Evolutionary conservation across 2,329 filamentous ascomycete species (phyloP).

Genomic region (Zymoseptoria tritici): DNA sequence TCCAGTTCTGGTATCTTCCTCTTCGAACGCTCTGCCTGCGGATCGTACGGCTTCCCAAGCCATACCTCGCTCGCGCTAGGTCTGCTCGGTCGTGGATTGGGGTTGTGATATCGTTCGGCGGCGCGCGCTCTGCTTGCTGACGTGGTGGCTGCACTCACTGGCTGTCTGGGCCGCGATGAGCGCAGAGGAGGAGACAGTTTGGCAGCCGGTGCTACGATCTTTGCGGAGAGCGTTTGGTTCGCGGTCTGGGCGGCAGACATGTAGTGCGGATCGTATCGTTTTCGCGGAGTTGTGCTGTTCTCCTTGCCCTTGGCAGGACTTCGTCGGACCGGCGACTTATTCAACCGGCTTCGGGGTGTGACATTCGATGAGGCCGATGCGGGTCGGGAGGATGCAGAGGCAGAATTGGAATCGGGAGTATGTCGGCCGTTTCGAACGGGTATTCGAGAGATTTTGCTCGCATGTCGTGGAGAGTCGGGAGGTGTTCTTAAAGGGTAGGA

Average conservation of each 20-base stretch:
- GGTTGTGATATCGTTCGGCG: conserved; percentile 46
- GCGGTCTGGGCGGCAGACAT: conserved; percentile 19
- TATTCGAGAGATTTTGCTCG: conserved; percentile 22
- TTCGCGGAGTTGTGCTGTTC: conserved; percentile 21
- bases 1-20: conserved; percentile 55
- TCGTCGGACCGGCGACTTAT: conserved; percentile 25
- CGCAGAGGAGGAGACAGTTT: conserved; percentile 72
- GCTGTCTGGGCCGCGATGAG: conserved; percentile 73
- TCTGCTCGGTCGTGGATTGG: conserved; percentile 30
- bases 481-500: conserved; percentile 19
- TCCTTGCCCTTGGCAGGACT: conserved; percentile 19
- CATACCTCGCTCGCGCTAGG: conserved; percentile 44
- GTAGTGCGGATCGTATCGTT: conserved; percentile 30
- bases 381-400: conserved; percentile 22
- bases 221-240: conserved; percentile 52
- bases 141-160: conserved; percentile 68
- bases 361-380: conserved; percentile 23
- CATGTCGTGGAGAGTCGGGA: conserved; percentile 19
- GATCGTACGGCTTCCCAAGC: conserved; percentile 74
- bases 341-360: conserved; percentile 12
- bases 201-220: conserved; percentile 61
- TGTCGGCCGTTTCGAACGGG: conserved; percentile 25
- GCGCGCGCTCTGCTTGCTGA: conserved; percentile 61
- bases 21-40: conserved; percentile 43
- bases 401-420: conserved; percentile 27